These are phyloP conservation scores for Beauveria scarabaeidicola DNA, from an alignment of 2,329 filamentous ascomycete genomes.

Conservation along the genomic window DNA sequence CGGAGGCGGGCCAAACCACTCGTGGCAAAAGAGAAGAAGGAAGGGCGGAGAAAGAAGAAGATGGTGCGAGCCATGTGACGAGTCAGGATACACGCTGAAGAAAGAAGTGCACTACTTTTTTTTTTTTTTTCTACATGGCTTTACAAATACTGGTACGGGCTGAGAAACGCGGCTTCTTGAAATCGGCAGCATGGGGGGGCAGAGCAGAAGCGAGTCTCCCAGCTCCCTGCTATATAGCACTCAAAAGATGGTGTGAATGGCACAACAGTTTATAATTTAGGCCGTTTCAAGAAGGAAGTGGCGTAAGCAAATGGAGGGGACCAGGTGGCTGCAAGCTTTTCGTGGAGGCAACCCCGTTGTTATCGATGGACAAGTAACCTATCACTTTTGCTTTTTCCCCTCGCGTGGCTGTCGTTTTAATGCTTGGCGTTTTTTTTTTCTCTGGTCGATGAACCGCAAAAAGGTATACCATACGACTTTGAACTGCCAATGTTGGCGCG, in stretches of 20 bases:
- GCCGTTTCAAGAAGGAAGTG: neutral
- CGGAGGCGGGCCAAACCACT: neutral
- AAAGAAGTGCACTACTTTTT: neutral
- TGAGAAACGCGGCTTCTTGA: neutral
- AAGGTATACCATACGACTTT: neutral
- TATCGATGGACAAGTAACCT: neutral
- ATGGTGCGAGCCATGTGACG: neutral
- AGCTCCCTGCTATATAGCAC: conserved; percentile 3
- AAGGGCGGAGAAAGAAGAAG: neutral
- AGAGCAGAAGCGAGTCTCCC: neutral
- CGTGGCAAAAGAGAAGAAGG: neutral
- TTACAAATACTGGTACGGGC: too few relatives aligned
- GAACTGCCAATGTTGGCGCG: neutral
- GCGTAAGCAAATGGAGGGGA: neutral
- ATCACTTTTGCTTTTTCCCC: conserved; percentile 5
- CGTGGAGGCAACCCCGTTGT: neutral
- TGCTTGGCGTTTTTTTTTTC: neutral
- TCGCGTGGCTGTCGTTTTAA: neutral
- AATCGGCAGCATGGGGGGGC: neutral
- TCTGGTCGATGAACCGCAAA: neutral
- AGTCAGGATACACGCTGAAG: neutral
- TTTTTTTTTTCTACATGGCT: neutral
- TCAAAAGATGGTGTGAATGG: conserved; percentile 7
- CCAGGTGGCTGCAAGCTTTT: neutral
- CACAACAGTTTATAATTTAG: conserved; percentile 1